Conservation (phyloP, 2,329 filamentous ascomycete genomes). For the Aspergillus vadensis region DNA sequence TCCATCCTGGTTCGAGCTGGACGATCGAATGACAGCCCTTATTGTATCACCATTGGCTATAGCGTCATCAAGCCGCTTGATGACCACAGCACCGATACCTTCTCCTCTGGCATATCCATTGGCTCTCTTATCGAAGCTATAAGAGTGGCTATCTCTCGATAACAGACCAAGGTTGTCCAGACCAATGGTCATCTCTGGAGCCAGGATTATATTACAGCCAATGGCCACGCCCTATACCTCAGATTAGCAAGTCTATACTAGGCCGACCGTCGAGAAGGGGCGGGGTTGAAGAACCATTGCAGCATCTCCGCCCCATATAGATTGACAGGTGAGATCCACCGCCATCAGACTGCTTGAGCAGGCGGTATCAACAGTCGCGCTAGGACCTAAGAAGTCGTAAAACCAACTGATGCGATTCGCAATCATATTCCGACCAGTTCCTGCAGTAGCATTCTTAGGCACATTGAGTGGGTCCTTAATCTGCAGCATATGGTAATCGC, state of each 20-base stretch:
- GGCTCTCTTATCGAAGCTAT: constrained; percentile 37
- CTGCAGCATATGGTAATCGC: constrained; percentile 33
- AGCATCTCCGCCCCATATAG: constrained; percentile 24
- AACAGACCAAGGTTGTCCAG: constrained; percentile 16
- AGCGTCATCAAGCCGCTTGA: constrained; percentile 53
- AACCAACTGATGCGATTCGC: constrained; percentile 34
- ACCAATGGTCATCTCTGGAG: constrained; percentile 15
- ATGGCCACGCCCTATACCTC: constrained; percentile 14
- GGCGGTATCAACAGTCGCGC: constrained; percentile 30
- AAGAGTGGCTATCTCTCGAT: constrained; percentile 14
- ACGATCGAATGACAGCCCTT: constrained; percentile 36
- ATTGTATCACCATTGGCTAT: constrained; percentile 47
- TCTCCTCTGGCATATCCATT: constrained; percentile 55
- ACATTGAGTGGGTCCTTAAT: constrained; percentile 22
- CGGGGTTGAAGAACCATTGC: constrained; percentile 10
- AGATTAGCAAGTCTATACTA: background rate
- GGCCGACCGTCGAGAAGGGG: background rate
- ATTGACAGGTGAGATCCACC: constrained; percentile 25
- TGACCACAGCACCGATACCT: constrained; percentile 50
- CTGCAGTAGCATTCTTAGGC: constrained; percentile 24
- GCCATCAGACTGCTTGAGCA: constrained; percentile 32
- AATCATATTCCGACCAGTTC: constrained; percentile 30
- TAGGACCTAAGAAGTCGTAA: constrained; percentile 34
- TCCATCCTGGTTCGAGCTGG: constrained; percentile 35
- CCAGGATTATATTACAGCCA: constrained; percentile 21